Base-by-base conservation (phyloP, 202 grass and related monocot genomes). In the Dendrocalamus latiflorus region DNA sequence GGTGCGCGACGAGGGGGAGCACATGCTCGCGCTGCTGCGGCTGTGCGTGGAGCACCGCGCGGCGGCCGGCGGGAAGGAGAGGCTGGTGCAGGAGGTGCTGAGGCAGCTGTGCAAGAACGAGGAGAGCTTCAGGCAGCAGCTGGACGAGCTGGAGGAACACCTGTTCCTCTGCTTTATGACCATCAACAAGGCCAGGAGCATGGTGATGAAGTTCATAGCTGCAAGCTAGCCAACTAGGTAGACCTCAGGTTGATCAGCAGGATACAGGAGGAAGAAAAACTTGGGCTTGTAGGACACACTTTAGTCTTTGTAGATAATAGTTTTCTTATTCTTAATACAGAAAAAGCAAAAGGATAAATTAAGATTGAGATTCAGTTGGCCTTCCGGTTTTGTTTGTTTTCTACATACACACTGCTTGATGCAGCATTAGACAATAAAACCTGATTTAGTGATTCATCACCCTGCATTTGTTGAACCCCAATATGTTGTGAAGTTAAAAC, bases 111-210 rank as follows among this genome's bases (percentile, higher is more conserved):
- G 83, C 85, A 95, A 90, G 86, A 93, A 91, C 72, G 85, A 93
- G 67, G 80, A 82, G 44, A 90, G 75, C 85, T 98, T 95, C 62
- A 90, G 86, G 74, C 93, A 87, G 75, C 91, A 95, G 80, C 86
- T 95, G 89, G 93, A 98, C 68, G 95, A 95, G 65, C 89, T 95
- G 53, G 95, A 98, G 87, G 91, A 98, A 70, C 96, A 98, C 74
- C 80, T 98, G 24, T 98, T 85, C 81, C 82, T 98, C 62, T 98
- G 93, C 87, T 95, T 95, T 77, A 90, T 98, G 93, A 93, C 93
- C 70, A 95, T 92, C 82, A 93, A 95, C 85, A 98, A 91, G 85
- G 87, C 93, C 16, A 95, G 95, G 30, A 91, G 84, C 82, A 88
- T 95, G 87, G 89, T 95, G 38, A 90, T 91, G 88, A 81, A 89